Evolutionary conservation across 768 basidiomycete species (phyloP), one percentile per base, ranked within the genome.

Genomic region (Mycena vulgaris): DNA sequence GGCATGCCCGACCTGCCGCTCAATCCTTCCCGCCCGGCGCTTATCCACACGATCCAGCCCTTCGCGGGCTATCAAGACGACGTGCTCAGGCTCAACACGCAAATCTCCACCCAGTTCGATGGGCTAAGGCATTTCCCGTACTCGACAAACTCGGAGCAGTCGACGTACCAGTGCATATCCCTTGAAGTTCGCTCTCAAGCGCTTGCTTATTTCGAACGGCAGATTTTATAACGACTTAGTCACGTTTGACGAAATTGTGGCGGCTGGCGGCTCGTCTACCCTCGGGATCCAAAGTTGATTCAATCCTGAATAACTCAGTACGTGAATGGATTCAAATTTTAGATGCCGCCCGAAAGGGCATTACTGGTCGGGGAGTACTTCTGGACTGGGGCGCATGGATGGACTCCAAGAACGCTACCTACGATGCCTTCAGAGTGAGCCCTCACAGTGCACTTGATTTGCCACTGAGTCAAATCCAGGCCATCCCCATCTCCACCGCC

Each of bases 171-270:
- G 63, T 66, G 39, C 2, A 64, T 39, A 6, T 35, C 28, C 35
- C 35, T 37, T 14, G 14, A 37, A 37, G 14, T 37, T 30, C 5
- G 30, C 11, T 3, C 17, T 9, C 42, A 10, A 14, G 23, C 48
- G 7, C 9, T 25, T 49, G 9, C 7, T 16, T 42, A 16, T 13
- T 59, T 16, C n/a, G 35, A 37, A 37, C n/a, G 27, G 8, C 25
- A 67, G 70, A 63, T 71, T 71, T 31, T 71, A 71, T 27, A 71
- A 71, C 49, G 56, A n/a, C n/a, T n/a, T n/a, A n/a, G n/a, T n/a
- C n/a, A 71, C 47, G 14, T 71, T 71, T 23, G 58, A 62, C 9
- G 70, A 71, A 9, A 55, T 71, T 16, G 17, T 67, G 47, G 51
- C 25, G 9, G 19, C 70, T 9, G 33, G 47, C 3, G 70, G 58